Percentiles rank a stretch among this genome's conserved stretches.
Evolutionary conservation across 495 filamentous ascomycete species (phyloP).

Genomic region (Parmelia sp.): DNA sequence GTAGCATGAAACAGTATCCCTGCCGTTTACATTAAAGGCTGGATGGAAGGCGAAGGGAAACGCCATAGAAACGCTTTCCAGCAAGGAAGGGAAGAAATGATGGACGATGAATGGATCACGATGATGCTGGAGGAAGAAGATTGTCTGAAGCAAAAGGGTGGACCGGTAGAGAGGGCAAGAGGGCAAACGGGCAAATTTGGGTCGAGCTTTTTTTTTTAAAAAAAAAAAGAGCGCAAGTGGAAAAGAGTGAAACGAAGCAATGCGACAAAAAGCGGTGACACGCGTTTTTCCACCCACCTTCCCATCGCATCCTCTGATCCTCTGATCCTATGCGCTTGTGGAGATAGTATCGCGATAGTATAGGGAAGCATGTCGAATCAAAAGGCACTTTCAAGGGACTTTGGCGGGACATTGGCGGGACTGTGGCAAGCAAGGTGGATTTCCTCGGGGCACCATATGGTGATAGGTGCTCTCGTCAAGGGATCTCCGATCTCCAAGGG

Average conservation of each 20-base stretch:
- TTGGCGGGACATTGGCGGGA: too few species aligned
- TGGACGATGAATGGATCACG: not conserved
- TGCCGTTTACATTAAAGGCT: conserved; percentile 12
- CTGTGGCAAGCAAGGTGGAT: not conserved
- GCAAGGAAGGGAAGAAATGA: not conserved
- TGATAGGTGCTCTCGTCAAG: not conserved
- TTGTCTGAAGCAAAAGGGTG: conserved; percentile 6
- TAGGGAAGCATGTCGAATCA: conserved; percentile 12
- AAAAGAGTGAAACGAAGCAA: conserved; percentile 14
- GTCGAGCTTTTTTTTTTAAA: conserved; percentile 3
- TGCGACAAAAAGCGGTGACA: conserved; percentile 7
- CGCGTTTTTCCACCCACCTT: not conserved
- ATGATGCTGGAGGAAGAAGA: not conserved
- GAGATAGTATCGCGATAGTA: not conserved
- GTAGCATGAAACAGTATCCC: conserved; percentile 10
- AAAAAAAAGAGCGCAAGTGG: conserved; percentile 9
- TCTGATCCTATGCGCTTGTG: conserved; percentile 1
- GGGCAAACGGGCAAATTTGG: too few species aligned
- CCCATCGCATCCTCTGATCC: too few species aligned
- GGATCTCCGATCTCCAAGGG: conserved; percentile 15
- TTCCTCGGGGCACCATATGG: too few species aligned
- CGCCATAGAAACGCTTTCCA: conserved; percentile 1
- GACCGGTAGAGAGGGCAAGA: conserved; percentile 5
- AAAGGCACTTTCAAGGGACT: too few species aligned
- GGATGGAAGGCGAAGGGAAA: not conserved